Percentiles rank a stretch among this genome's conserved stretches.
Evolutionary conservation across 306 rosid species (phyloP).

Genomic region (Luffa acutangula): DNA sequence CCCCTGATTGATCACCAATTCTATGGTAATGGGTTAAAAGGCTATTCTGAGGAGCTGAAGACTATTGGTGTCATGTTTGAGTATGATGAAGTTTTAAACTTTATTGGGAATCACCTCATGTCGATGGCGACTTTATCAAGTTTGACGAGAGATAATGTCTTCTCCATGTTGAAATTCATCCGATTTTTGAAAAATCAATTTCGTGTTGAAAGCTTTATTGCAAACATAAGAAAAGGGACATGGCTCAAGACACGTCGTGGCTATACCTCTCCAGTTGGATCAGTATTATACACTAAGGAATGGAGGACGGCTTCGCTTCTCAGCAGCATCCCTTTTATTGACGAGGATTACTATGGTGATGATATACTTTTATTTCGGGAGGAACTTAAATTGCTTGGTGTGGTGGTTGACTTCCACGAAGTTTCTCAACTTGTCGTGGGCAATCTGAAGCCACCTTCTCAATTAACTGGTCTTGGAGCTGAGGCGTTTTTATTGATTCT

Average conservation of each 20-base stretch:
- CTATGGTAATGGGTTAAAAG: conserved; percentile 35
- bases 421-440: conserved; percentile 30
- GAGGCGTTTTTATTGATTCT: conserved; percentile 39
- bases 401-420: conserved; percentile 21
- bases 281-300: conserved; percentile 36
- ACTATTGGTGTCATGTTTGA: conserved; percentile 60
- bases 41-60: conserved; percentile 46
- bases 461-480: conserved; percentile 20
- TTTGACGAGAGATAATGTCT: conserved; percentile 24
- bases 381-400: conserved; percentile 60
- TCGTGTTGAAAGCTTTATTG: conserved; percentile 24
- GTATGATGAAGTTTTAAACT: conserved; percentile 46
- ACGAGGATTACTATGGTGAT: conserved; percentile 31
- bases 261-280: conserved; percentile 41
- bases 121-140: conserved; percentile 29
- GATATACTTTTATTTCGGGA: conserved; percentile 28
- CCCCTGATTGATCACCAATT: conserved; percentile 44
- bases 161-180: conserved; percentile 46
- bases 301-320: conserved; percentile 50
- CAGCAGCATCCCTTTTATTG: conserved; percentile 56
- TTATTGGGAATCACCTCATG: conserved; percentile 57
- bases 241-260: conserved; percentile 55
- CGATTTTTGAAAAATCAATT: conserved; percentile 24
- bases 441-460: conserved; percentile 35
- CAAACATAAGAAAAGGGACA: conserved; percentile 22